Conservation (phyloP, 2,329 filamentous ascomycete species). For the Arthroderma sp. region DNA sequence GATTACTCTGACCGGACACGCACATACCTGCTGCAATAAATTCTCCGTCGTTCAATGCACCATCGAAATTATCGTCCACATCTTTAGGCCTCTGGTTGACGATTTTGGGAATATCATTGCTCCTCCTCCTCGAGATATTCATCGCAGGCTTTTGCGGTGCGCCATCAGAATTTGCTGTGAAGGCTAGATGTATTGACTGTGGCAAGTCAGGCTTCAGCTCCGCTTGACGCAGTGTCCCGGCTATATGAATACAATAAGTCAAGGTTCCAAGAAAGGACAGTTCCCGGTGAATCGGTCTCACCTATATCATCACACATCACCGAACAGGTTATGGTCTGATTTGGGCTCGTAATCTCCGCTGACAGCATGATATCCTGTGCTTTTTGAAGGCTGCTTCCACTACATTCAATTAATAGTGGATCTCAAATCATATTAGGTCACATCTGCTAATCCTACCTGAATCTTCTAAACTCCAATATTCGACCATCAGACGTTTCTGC, state of each 20-base stretch:
- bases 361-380: constrained; percentile 49
- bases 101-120: constrained; percentile 9
- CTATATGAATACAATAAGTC: constrained; percentile 21
- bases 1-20: too few relatives aligned
- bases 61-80: constrained; percentile 41
- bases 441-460: constrained; percentile 31
- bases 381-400: constrained; percentile 51
- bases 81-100: constrained; percentile 5
- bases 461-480: constrained; percentile 55
- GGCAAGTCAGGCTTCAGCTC: constrained; percentile 39
- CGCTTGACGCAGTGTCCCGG: constrained; percentile 44
- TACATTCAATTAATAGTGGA: constrained; percentile 20
- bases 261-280: too few relatives aligned
- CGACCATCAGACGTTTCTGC: constrained; percentile 56
- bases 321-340: constrained; percentile 51
- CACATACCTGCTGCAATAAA: constrained; percentile 32
- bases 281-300: constrained; percentile 17
- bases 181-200: constrained; percentile 29
- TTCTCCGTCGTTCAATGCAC: constrained; percentile 40
- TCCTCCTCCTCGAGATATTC: constrained; percentile 9
- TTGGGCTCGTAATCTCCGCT: constrained; percentile 40
- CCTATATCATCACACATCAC: constrained; percentile 78
- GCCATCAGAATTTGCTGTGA: neutral
- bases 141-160: too few relatives aligned
- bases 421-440: constrained; percentile 6